Conservation (phyloP, 2,329 filamentous ascomycete genomes). For the Leptosphaerulina australis region DNA sequence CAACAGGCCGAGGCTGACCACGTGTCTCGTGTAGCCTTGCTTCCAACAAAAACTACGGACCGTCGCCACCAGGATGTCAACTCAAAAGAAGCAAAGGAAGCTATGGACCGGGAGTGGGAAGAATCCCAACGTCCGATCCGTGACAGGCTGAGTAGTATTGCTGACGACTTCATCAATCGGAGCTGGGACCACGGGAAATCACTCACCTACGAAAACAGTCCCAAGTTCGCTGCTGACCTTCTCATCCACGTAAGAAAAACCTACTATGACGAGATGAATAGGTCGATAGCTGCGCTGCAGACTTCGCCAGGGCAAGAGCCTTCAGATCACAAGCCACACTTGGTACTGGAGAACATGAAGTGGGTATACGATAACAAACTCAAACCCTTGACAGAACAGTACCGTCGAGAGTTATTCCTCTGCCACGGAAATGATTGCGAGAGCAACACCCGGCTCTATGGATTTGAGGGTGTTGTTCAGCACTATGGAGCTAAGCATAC, state of each 20-base stretch:
- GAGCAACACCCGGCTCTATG: conserved; percentile 69
- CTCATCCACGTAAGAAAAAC: conserved; percentile 68
- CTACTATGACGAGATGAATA: conserved; percentile 70
- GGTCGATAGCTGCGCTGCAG: conserved; percentile 52
- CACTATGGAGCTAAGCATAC: conserved; percentile 87
- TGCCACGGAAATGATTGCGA: conserved; percentile 70
- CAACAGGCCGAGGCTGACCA: conserved; percentile 61
- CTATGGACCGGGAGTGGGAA: conserved; percentile 72
- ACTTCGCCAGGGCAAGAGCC: conserved; percentile 4
- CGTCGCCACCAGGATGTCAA: conserved; percentile 56
- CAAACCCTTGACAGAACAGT: conserved; percentile 69
- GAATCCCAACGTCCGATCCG: conserved; percentile 71
- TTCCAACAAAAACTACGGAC: conserved; percentile 56
- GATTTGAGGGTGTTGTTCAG: conserved; percentile 79
- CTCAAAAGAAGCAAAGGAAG: conserved; percentile 61
- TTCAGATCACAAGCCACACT: conserved; percentile 56
- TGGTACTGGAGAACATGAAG: conserved; percentile 85
- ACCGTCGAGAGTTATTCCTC: conserved; percentile 74
- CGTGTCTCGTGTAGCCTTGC: conserved; percentile 54
- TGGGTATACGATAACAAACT: conserved; percentile 82
- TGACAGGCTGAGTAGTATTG: conserved; percentile 67
- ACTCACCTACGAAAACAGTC: conserved; percentile 67
- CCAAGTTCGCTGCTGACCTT: conserved; percentile 74
- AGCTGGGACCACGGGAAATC: conserved; percentile 69
- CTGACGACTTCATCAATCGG: conserved; percentile 71